phyloP scores from a whole-genome alignment of 2,329 filamentous ascomycete species.

The Fusarium setosum region DNA sequence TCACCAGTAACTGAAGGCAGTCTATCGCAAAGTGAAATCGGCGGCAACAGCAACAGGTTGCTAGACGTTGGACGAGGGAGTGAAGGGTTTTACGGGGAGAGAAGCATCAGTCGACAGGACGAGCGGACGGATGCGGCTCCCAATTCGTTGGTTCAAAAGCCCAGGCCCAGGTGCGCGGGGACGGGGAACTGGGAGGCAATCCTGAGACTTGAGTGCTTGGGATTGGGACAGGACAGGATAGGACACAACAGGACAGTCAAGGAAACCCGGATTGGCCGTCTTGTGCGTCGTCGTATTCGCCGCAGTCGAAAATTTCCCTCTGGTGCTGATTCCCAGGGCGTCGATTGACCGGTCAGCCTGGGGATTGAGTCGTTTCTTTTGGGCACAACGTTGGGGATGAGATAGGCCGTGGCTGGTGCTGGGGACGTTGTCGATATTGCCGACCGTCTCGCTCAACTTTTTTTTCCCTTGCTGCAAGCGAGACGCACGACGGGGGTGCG shows the following conservation, averaged over 20 bases:
- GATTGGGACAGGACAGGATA: slow-evolving; percentile 12
- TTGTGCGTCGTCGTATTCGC: slow-evolving; percentile 37
- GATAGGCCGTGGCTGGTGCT: slow-evolving; percentile 15
- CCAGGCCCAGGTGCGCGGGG: slow-evolving; percentile 30
- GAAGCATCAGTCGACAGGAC: slow-evolving; percentile 43
- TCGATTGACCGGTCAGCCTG: slow-evolving; percentile 26
- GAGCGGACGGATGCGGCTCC: slow-evolving; percentile 43
- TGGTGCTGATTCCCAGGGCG: slow-evolving; percentile 10
- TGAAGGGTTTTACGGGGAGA: slow-evolving; percentile 42
- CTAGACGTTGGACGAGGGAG: slow-evolving; percentile 34
- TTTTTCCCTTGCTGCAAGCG: slow-evolving; percentile 19
- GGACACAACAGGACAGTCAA: slow-evolving; percentile 10
- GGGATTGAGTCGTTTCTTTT: slow-evolving; percentile 20
- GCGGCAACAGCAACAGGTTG: slow-evolving; percentile 26
- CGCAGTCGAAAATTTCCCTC: slow-evolving; percentile 24
- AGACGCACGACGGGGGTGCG: slow-evolving; percentile 19
- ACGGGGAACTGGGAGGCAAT: slow-evolving; percentile 38
- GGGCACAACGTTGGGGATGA: slow-evolving; percentile 24
- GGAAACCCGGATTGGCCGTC: slow-evolving; percentile 20
- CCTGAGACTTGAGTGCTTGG: slow-evolving; percentile 27
- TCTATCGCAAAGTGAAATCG: slow-evolving; percentile 17
- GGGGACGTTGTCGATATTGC: slow-evolving; percentile 24
- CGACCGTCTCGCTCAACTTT: slow-evolving; percentile 11
- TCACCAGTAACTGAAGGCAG: slow-evolving; percentile 17
- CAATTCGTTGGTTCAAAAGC: slow-evolving; percentile 41